These are phyloP conservation scores for Chlorencoelia australis DNA, from an alignment of 2,329 filamentous ascomycete species.

Conservation along the genomic window DNA sequence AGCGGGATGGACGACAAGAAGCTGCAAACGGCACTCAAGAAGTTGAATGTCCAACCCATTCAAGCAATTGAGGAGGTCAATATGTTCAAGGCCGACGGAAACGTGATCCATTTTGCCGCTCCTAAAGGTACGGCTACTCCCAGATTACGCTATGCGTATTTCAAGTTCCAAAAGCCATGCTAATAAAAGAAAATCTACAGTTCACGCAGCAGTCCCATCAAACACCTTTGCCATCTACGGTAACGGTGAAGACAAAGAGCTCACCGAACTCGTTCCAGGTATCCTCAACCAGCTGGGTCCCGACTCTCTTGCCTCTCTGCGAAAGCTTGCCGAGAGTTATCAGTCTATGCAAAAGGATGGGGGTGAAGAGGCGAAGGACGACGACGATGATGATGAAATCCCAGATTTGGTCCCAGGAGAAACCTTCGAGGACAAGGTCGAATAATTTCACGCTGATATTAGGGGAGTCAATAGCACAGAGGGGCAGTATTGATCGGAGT, in stretches of 20 bases:
- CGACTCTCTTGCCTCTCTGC: constrained; percentile 92
- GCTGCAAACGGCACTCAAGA: constrained; percentile 94
- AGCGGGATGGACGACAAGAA: constrained; percentile 98
- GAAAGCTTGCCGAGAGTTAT: constrained; percentile 98
- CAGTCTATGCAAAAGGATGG: constrained; percentile 97
- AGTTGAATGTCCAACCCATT: constrained; percentile 99
- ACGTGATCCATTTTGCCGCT: constrained; percentile 98
- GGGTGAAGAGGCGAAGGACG: constrained; percentile 63
- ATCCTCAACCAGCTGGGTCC: constrained; percentile 99
- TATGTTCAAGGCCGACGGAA: constrained; percentile 99
- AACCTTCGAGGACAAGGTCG: constrained; percentile 90
- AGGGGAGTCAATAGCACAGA: constrained; percentile 8
- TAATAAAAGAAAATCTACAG: constrained; percentile 36
- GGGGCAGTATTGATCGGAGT: constrained; percentile 15
- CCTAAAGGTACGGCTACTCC: constrained; percentile 64
- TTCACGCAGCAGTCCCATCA: constrained; percentile 91
- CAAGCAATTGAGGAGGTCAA: constrained; percentile 99
- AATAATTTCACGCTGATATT: constrained; percentile 17
- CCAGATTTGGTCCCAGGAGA: constrained; percentile 93
- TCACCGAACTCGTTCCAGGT: constrained; percentile 96
- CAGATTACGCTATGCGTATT: background rate
- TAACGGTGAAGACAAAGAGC: constrained; percentile 97
- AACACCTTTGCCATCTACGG: constrained; percentile 99
- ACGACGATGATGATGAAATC: constrained; percentile 81
- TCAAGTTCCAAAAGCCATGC: constrained; percentile 1